These are phyloP conservation scores for Astrothelium macrocarpum DNA, from an alignment of 495 filamentous ascomycete genomes.

Conservation along the genomic window DNA sequence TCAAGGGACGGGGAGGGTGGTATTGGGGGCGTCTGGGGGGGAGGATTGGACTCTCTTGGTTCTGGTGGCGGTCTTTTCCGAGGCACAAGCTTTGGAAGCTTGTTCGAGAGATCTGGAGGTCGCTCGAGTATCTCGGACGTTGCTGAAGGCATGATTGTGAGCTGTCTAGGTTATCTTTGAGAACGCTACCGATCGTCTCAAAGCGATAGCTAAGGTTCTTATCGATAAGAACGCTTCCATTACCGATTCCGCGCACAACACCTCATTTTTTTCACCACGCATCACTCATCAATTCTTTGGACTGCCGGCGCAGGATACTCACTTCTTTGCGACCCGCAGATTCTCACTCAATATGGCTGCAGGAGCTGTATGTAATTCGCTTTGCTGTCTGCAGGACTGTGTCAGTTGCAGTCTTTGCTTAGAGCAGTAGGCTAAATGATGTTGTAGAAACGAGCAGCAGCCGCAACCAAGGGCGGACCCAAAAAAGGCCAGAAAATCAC, in stretches of 20 bases:
- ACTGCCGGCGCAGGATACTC: slow-evolving; percentile 42
- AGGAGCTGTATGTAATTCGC: slow-evolving; percentile 73
- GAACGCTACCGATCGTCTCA: background rate
- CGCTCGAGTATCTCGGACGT: slow-evolving; percentile 12
- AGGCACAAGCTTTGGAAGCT: slow-evolving; percentile 26
- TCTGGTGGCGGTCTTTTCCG: slow-evolving; percentile 19
- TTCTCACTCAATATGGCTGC: slow-evolving; percentile 45
- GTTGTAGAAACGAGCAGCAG: slow-evolving; percentile 48
- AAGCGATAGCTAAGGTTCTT: background rate
- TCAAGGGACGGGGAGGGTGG: slow-evolving; percentile 59
- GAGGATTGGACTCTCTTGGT: slow-evolving; percentile 21
- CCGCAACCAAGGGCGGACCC: slow-evolving; percentile 43
- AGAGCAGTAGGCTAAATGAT: slow-evolving; percentile 91
- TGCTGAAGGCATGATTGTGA: slow-evolving; percentile 17
- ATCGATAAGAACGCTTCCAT: background rate
- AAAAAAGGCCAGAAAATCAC: slow-evolving; percentile 61
- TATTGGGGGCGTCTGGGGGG: slow-evolving; percentile 60
- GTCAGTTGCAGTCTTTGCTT: slow-evolving; percentile 27
- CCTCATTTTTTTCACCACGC: background rate
- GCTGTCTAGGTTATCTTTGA: background rate
- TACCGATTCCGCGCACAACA: background rate
- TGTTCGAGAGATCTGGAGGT: slow-evolving; percentile 22
- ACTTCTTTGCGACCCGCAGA: slow-evolving; percentile 54
- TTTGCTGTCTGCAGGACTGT: slow-evolving; percentile 62
- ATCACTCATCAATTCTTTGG: background rate